These are phyloP conservation scores for Salvia miltiorrhiza DNA, from an alignment of 257 asterid genomes.

Conservation along the genomic window DNA sequence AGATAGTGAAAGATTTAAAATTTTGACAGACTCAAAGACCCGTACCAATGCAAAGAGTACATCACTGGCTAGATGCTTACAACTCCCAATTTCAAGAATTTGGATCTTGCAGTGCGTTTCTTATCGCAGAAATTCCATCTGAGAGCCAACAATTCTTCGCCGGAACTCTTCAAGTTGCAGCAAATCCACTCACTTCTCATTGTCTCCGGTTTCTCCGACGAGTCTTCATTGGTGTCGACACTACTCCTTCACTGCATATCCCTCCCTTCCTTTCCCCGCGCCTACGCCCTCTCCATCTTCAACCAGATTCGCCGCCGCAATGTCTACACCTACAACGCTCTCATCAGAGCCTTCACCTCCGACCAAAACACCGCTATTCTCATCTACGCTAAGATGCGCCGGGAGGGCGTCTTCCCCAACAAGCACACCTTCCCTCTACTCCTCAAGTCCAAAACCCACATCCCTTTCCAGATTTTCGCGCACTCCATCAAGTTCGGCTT, in stretches of 20 bases:
- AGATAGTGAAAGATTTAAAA: too few species aligned
- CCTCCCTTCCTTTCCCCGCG: slow-evolving; percentile 23
- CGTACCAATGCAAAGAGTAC: too few species aligned
- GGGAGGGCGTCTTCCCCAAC: slow-evolving; percentile 38
- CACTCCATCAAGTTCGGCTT: slow-evolving; percentile 44
- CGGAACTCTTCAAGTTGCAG: slow-evolving; percentile 17
- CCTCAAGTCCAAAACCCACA: slow-evolving; percentile 39
- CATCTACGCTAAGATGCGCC: slow-evolving; percentile 36
- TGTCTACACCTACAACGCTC: slow-evolving; percentile 42
- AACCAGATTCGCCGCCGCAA: slow-evolving; percentile 17
- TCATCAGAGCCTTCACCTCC: slow-evolving; percentile 35
- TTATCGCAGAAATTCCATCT: slow-evolving; percentile 22
- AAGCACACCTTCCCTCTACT: slow-evolving; percentile 57
- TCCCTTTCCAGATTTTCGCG: slow-evolving; percentile 35
- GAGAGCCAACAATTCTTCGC: background rate
- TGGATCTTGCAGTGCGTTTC: slow-evolving; percentile 19
- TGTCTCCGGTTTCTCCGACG: slow-evolving; percentile 26
- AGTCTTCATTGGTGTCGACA: slow-evolving; percentile 19
- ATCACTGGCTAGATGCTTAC: background rate
- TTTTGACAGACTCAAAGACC: too few species aligned
- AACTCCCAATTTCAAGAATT: background rate
- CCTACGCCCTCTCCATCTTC: slow-evolving; percentile 29
- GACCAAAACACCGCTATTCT: slow-evolving; percentile 28
- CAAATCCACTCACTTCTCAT: slow-evolving; percentile 33
- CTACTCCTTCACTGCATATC: slow-evolving; percentile 30